These are phyloP conservation scores for Penicillium silybi DNA, from an alignment of 495 filamentous ascomycete genomes.

Conservation along the genomic window DNA sequence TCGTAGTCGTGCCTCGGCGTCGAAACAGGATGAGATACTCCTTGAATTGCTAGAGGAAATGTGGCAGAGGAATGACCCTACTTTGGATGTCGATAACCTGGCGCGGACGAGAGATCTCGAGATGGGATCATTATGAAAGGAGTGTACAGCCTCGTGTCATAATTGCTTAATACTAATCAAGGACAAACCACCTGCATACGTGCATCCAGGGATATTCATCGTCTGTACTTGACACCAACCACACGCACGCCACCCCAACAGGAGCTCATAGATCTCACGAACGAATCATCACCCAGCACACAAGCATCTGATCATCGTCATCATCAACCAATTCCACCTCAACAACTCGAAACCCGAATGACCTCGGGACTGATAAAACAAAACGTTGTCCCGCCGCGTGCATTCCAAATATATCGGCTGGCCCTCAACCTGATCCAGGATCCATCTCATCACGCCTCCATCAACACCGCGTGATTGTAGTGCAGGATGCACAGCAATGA, in stretches of 20 bases:
- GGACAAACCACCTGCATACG: neutral
- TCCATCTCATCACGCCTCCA: conserved; percentile 12
- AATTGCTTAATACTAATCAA: neutral
- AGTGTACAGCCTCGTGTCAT: neutral
- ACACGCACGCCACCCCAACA: no score
- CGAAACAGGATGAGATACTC: conserved; percentile 17
- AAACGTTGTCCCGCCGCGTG: conserved; percentile 19
- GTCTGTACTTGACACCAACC: neutral
- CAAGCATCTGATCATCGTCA: neutral
- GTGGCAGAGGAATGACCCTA: conserved; percentile 19
- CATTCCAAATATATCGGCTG: conserved; percentile 26
- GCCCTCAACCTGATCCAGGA: conserved; percentile 8
- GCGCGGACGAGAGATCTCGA: conserved; percentile 25
- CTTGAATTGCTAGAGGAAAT: conserved; percentile 27
- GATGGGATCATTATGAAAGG: conserved; percentile 23
- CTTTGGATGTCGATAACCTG: conserved; percentile 20
- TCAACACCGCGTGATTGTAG: conserved; percentile 26
- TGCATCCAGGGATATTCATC: no score
- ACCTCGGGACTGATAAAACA: conserved; percentile 29
- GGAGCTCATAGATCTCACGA: neutral
- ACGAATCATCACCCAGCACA: conserved; percentile 29
- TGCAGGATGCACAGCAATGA: conserved; percentile 28
- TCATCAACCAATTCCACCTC: conserved; percentile 23
- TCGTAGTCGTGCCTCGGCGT: conserved; percentile 3
- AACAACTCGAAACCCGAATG: conserved; percentile 21